Percentiles rank a stretch among this genome's conserved stretches.
These are phyloP conservation scores for Solanum hybrid DNA, from an alignment of 305 asterid species.

Conservation along the genomic window DNA sequence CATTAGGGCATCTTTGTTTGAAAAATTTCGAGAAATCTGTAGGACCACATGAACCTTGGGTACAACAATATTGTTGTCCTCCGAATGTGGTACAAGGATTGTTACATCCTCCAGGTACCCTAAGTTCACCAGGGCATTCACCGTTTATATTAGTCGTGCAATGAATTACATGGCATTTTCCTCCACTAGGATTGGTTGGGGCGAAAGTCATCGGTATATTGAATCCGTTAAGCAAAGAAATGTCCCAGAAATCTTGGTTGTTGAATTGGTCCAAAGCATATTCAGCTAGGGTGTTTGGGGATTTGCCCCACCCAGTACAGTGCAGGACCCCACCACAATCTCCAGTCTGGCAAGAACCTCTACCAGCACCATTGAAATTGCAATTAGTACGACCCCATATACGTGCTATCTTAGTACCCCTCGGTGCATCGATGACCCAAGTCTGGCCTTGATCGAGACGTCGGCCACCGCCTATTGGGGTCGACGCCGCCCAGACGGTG, in stretches of 20 bases:
- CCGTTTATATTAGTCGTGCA: too few species aligned
- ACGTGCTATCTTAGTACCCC: conserved; percentile 15
- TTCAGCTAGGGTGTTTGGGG: conserved; percentile 16
- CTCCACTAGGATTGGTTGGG: too few species aligned
- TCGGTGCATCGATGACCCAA: conserved; percentile 16
- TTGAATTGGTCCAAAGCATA: conserved; percentile 5
- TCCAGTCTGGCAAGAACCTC: conserved; percentile 13
- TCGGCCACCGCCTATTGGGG: conserved; percentile 23
- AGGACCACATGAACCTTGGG: not conserved
- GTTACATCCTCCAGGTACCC: conserved; percentile 30
- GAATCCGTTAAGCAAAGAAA: too few species aligned
- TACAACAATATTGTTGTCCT: conserved; percentile 15
- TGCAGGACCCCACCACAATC: conserved; percentile 15
- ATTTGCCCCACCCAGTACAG: not conserved
- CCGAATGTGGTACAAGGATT: conserved; percentile 35
- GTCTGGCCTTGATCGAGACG: conserved; percentile 19
- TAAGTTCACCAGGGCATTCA: not conserved
- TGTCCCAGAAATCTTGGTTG: conserved; percentile 13
- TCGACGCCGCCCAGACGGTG: conserved; percentile 32
- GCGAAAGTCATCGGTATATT: too few species aligned
- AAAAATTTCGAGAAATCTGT: not conserved
- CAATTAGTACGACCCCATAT: conserved; percentile 31
- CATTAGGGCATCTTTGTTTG: conserved; percentile 16
- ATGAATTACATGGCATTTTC: too few species aligned
- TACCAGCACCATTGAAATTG: conserved; percentile 18